These are phyloP conservation scores for Colletotrichum eleusines DNA, from an alignment of 2,329 filamentous ascomycete genomes.

Conservation along the genomic window DNA sequence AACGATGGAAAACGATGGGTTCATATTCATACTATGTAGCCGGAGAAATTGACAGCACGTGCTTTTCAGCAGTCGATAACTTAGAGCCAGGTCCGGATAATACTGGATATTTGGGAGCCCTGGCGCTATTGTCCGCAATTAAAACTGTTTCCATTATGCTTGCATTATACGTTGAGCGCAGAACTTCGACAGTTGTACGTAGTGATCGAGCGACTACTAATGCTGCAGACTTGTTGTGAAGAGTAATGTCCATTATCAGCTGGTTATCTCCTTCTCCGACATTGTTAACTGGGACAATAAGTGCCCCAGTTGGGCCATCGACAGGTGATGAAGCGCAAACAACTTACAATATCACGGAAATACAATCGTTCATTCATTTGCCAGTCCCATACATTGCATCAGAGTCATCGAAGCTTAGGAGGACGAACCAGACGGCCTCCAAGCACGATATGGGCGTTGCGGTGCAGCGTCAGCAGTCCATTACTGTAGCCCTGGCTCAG, in stretches of 20 bases:
- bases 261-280: not conserved
- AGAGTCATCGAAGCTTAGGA: not conserved
- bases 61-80: not conserved
- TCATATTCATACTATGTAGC: too few species aligned
- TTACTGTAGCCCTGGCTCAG: not conserved
- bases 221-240: not conserved
- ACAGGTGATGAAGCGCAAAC: not conserved
- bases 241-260: not conserved
- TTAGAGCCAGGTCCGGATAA: not conserved
- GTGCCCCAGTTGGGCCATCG: not conserved
- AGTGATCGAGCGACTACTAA: not conserved
- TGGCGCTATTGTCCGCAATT: not conserved
- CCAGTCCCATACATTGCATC: not conserved
- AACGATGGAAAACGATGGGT: too few species aligned
- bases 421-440: not conserved
- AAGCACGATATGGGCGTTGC: not conserved
- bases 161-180: slow-evolving; percentile 2
- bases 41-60: too few species aligned
- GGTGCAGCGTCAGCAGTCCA: not conserved
- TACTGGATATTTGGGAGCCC: too few species aligned
- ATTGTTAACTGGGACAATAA: not conserved
- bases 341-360: slow-evolving; percentile 3
- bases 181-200: slow-evolving; percentile 2
- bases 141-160: slow-evolving; percentile 6
- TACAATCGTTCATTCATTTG: not conserved